Conservation (phyloP, 257 asterid genomes). For the Apocynum venetum region DNA sequence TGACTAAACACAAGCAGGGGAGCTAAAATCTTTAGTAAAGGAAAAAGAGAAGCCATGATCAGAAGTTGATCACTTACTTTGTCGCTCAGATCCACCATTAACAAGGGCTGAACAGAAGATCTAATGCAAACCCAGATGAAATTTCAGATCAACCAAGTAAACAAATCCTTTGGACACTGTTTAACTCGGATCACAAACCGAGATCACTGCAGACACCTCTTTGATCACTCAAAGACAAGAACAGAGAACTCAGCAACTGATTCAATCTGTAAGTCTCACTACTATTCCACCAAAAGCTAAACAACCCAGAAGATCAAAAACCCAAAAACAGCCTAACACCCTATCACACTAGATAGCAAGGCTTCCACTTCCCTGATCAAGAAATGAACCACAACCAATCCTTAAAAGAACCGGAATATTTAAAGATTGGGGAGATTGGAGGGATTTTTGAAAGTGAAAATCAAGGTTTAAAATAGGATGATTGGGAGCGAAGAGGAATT, state of each 20-base stretch:
- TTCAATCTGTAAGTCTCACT: no score
- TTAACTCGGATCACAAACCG: conserved; percentile 24
- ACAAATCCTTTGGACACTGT: not conserved
- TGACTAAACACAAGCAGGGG: not conserved
- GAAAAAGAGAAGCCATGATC: not conserved
- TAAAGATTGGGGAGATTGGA: not conserved
- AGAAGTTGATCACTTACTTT: conserved; percentile 60
- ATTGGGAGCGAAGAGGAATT: conserved; percentile 25
- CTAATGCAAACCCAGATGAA: conserved; percentile 18
- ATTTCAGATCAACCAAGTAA: not conserved
- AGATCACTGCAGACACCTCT: not conserved
- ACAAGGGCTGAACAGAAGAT: conserved; percentile 2
- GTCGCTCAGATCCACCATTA: conserved; percentile 78
- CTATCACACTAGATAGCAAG: not conserved
- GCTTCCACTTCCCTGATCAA: not conserved
- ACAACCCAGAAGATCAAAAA: not conserved
- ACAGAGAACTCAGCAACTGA: not conserved
- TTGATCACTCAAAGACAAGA: conserved; percentile 7
- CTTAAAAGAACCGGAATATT: not conserved
- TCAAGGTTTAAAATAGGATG: conserved; percentile 15
- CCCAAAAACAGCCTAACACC: not conserved
- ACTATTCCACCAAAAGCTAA: not conserved
- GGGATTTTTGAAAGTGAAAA: conserved; percentile 3
- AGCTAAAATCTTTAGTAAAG: not conserved
- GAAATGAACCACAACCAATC: not conserved